phyloP scores from a whole-genome alignment of 192 early-diverging fungal genomes.

The Chytriomyces confervae region DNA sequence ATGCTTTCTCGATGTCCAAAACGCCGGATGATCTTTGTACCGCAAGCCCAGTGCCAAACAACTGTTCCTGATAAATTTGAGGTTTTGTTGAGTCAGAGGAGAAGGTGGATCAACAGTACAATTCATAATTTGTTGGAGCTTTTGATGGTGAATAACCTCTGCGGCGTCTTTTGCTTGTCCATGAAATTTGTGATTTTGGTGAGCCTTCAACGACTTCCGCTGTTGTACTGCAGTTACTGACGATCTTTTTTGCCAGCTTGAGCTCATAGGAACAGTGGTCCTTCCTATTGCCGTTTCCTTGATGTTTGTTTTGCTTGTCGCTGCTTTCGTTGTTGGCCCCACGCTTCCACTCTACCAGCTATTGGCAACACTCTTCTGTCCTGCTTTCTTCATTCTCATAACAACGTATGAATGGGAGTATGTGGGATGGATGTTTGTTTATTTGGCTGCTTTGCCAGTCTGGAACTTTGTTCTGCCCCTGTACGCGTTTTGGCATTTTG shows the following conservation, averaged over 20 bases:
- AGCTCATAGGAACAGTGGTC: slow-evolving; percentile 85
- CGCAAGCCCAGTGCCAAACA: slow-evolving; percentile 90
- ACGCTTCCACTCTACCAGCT: slow-evolving; percentile 65
- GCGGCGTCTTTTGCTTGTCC: slow-evolving; percentile 38
- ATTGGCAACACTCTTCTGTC: slow-evolving; percentile 75
- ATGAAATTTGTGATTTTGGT: slow-evolving; percentile 14
- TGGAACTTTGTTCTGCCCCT: slow-evolving; percentile 90
- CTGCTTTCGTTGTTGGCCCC: slow-evolving; percentile 15
- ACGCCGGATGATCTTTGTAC: slow-evolving; percentile 93
- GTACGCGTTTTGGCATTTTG: slow-evolving; percentile 69
- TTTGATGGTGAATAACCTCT: slow-evolving; percentile 47
- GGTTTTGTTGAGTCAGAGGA: slow-evolving; percentile 85
- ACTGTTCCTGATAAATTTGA: slow-evolving; percentile 86
- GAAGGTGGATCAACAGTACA: slow-evolving; percentile 98
- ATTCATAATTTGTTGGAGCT: slow-evolving; percentile 96
- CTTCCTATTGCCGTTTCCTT: slow-evolving; percentile 84
- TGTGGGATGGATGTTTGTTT: slow-evolving; percentile 85
- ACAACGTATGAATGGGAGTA: slow-evolving; percentile 79
- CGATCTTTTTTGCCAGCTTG: slow-evolving; percentile 46
- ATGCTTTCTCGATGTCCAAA: slow-evolving; percentile 94
- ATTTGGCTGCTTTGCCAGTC: slow-evolving; percentile 78
- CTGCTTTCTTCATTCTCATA: slow-evolving; percentile 84
- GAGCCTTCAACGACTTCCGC: slow-evolving; percentile 9
- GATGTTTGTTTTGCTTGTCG: slow-evolving; percentile 69
- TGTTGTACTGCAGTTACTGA: slow-evolving; percentile 2